Conservation (phyloP, 2,329 filamentous ascomycete species). For the Thielaviopsis populi region DNA sequence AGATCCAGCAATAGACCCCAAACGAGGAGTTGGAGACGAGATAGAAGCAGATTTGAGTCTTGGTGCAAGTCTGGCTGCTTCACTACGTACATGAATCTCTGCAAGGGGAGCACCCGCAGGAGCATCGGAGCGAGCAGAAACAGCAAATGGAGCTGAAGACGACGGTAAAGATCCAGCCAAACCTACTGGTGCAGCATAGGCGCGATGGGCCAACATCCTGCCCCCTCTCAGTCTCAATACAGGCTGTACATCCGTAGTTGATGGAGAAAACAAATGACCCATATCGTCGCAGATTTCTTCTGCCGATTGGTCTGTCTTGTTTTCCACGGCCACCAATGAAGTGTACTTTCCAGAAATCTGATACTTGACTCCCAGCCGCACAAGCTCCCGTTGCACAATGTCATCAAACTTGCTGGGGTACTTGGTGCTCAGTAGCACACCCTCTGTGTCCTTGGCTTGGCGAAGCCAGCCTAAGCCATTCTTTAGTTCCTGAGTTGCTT, state of each 20-base stretch:
- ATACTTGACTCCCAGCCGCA: conserved; percentile 48
- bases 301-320: conserved; percentile 20
- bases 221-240: neutral
- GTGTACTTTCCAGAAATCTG: conserved; percentile 57
- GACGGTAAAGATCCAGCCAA: too few relatives aligned
- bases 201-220: too few relatives aligned
- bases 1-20: too few relatives aligned
- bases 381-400: conserved; percentile 50
- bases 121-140: too few relatives aligned
- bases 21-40: neutral
- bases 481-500: conserved; percentile 53
- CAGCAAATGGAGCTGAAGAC: too few relatives aligned
- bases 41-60: neutral
- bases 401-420: conserved; percentile 38
- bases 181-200: neutral
- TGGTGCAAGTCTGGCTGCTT: too few relatives aligned
- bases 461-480: conserved; percentile 53
- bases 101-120: too few relatives aligned
- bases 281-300: neutral
- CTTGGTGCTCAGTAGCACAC: conserved; percentile 31
- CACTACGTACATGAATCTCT: too few relatives aligned
- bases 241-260: neutral
- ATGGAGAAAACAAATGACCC: neutral
- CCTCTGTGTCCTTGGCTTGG: conserved; percentile 32
- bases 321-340: conserved; percentile 54